phyloP scores from a whole-genome alignment of 495 filamentous ascomycete species.

The Aspergillus conjunctus region DNA sequence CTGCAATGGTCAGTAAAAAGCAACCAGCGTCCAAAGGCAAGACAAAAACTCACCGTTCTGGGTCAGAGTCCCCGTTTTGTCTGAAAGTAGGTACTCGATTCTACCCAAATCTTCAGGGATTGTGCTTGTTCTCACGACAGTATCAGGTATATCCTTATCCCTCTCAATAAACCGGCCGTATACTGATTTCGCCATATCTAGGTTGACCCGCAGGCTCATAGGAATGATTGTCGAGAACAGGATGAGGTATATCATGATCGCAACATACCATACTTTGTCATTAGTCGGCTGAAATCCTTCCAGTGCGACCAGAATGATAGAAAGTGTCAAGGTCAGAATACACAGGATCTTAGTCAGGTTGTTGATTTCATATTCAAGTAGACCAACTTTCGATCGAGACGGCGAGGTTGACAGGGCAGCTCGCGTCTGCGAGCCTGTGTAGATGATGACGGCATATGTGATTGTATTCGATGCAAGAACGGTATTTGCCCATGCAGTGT shows the following conservation, averaged over 20 bases:
- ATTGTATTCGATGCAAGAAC: slow-evolving; percentile 90
- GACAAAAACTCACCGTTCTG: slow-evolving; percentile 66
- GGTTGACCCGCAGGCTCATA: slow-evolving; percentile 92
- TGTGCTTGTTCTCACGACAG: slow-evolving; percentile 93
- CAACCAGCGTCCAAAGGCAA: neutral
- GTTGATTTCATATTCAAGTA: slow-evolving; percentile 96
- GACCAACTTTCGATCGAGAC: slow-evolving; percentile 87
- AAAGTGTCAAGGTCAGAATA: slow-evolving; percentile 79
- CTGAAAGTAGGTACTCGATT: slow-evolving; percentile 94
- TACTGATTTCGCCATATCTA: slow-evolving; percentile 95
- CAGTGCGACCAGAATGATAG: slow-evolving; percentile 84
- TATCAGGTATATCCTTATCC: slow-evolving; percentile 84
- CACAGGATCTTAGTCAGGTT: slow-evolving; percentile 97
- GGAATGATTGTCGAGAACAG: slow-evolving; percentile 99
- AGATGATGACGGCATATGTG: slow-evolving; percentile 85
- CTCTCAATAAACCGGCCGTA: slow-evolving; percentile 95
- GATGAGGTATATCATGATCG: slow-evolving; percentile 93
- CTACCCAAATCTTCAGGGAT: slow-evolving; percentile 96
- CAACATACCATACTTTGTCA: slow-evolving; percentile 79
- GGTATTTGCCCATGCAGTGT: slow-evolving; percentile 98
- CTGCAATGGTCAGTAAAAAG: slow-evolving; percentile 36
- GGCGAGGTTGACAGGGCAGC: slow-evolving; percentile 91
- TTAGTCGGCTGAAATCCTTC: slow-evolving; percentile 74
- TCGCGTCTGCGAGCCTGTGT: slow-evolving; percentile 92
- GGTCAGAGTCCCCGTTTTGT: slow-evolving; percentile 96